A percentile compares a stretch with the other conserved stretches of the same genome.
Conservation (phyloP, 169 alveolate species). For the Cryptosporidium tyzzeri region DNA sequence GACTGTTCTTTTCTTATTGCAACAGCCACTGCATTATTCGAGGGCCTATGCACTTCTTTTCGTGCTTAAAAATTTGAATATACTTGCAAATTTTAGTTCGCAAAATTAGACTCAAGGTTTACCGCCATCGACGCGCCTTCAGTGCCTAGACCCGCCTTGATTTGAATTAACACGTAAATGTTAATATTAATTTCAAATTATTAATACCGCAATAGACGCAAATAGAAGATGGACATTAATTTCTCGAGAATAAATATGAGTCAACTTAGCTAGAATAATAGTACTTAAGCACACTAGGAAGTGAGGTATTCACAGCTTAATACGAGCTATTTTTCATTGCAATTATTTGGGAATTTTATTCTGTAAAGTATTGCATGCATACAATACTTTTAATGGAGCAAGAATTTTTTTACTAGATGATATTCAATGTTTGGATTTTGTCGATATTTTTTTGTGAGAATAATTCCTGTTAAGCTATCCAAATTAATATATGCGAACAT, state of each 20-base stretch:
- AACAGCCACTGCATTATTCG: slow-evolving; percentile 66
- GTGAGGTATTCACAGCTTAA: neutral
- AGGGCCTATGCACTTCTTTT: slow-evolving; percentile 20
- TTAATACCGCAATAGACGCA: slow-evolving; percentile 63
- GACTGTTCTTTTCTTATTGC: neutral
- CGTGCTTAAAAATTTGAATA: slow-evolving; percentile 20
- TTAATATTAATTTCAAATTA: neutral
- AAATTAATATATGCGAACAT: neutral
- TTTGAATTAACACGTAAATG: slow-evolving; percentile 23
- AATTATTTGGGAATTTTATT: neutral
- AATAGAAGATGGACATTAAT: neutral
- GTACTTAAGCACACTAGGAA: neutral
- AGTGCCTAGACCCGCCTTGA: slow-evolving; percentile 31
- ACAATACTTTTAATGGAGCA: neutral
- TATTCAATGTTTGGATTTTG: neutral
- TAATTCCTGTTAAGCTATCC: neutral
- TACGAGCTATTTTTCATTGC: neutral
- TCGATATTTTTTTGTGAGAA: neutral
- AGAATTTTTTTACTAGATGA: neutral
- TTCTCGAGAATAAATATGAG: neutral
- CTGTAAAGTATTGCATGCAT: neutral
- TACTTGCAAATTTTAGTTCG: slow-evolving; percentile 69
- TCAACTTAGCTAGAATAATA: neutral
- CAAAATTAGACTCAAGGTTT: slow-evolving; percentile 50
- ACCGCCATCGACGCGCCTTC: slow-evolving; percentile 19